These are phyloP conservation scores for Eucalyptus polyanthemos DNA, from an alignment of 345 rosid species.

Conservation along the genomic window DNA sequence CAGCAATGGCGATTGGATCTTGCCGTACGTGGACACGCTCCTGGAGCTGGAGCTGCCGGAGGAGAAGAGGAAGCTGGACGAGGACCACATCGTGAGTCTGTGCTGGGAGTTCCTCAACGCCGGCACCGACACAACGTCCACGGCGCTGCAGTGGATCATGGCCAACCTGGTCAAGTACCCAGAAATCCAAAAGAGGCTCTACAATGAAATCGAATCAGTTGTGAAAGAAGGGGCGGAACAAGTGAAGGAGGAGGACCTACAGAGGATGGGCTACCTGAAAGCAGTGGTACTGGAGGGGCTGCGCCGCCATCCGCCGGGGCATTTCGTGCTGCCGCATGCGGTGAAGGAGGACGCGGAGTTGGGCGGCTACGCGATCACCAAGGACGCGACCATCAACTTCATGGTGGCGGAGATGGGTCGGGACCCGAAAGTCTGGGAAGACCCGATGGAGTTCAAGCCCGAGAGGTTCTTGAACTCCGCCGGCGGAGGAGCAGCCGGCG, in stretches of 20 bases:
- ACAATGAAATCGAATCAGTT: neutral
- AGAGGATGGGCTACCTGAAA: neutral
- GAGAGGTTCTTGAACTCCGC: neutral
- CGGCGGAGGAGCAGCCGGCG: neutral
- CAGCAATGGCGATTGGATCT: neutral
- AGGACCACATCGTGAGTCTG: neutral
- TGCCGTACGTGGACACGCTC: neutral
- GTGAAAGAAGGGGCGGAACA: neutral
- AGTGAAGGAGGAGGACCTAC: neutral
- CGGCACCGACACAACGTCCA: neutral
- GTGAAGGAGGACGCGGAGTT: neutral
- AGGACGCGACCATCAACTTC: slow-evolving; percentile 1
- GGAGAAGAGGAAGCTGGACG: neutral
- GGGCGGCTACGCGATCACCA: neutral
- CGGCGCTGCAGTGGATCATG: neutral
- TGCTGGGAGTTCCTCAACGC: neutral
- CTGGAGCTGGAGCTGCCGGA: neutral
- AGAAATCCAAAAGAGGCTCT: neutral
- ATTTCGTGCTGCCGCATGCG: neutral
- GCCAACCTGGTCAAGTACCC: slow-evolving; percentile 2
- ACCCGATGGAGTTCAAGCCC: neutral
- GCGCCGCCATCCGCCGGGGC: neutral
- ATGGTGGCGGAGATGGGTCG: neutral
- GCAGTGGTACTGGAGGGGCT: slow-evolving; percentile 1
- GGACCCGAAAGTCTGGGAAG: neutral